Evolutionary conservation across 805 yeast genomes (phyloP), one percentile per base, ranked within the genome.

Genomic region (Myxozyma monticola): DNA sequence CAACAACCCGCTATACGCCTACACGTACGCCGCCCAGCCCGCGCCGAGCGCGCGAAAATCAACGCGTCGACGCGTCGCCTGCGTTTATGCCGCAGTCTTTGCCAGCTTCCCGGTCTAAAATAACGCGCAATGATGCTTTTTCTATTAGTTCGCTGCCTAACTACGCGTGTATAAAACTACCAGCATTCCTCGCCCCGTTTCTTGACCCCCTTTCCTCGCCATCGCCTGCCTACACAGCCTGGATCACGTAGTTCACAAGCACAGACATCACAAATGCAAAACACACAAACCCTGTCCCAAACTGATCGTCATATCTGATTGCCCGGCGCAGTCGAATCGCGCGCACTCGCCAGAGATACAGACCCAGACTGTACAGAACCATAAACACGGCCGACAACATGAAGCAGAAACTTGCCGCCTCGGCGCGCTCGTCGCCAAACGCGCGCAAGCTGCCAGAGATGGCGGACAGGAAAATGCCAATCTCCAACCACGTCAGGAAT

Each of bases 401-500:
- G 70, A 93, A 93, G 14, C 95, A 95, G 46, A 88, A 75, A 1
- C 96, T 83, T 0, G 96, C 93, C 37, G 87, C 76, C 62, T 89
- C 76, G 0, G 85, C 74, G 12, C 48, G 49, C 15, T 73, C 71
- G 56, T 83, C 82, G 58, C 99, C 98, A 69, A 85, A 93, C 57
- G 87, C 85, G 60, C 91, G 73, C 60, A 93, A 75, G 0, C 96
- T 78, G 7, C 89, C 85, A 1, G 96, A 95, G 35, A 96, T 85
- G 41, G 91, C 95, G 37, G 93, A 89, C 49, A 93, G 75, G 37
- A 91, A 74, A 75, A 93, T 80, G 7, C 93, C 87, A 60, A 93
- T 88, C 35, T 96, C 90, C 48, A 91, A 72, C 99, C 99, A 93
- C 35, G 95, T 80, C 56, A 93, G 75, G 65, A 83, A 91, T 0